A percentile compares a stretch with the other conserved stretches of the same genome.
phyloP scores from a whole-genome alignment of 805 yeast species.

The Candida verbasci region DNA sequence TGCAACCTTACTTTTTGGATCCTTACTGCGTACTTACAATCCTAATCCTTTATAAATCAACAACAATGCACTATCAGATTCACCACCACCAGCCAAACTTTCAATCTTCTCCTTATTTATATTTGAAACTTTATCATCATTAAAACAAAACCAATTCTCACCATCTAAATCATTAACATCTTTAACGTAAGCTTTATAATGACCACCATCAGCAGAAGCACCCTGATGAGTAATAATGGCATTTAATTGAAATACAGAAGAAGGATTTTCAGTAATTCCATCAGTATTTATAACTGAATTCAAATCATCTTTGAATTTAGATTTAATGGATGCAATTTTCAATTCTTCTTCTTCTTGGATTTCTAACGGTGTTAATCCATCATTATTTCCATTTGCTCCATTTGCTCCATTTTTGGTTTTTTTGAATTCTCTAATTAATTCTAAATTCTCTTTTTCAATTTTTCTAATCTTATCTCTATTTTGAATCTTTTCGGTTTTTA shows the following conservation, averaged over 20 bases:
- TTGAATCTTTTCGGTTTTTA: conserved; percentile 60
- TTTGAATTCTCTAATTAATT: conserved; percentile 68
- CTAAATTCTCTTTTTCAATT: conserved; percentile 70
- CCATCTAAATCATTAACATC: conserved; percentile 63
- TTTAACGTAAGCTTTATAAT: conserved; percentile 84
- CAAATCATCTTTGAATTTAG: conserved; percentile 50
- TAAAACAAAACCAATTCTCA: conserved; percentile 88
- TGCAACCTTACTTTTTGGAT: no score
- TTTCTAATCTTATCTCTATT: conserved; percentile 74
- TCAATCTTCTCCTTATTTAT: conserved; percentile 84
- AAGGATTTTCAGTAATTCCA: conserved; percentile 63
- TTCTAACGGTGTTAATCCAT: conserved; percentile 43
- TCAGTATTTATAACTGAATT: conserved; percentile 32
- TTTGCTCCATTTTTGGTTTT: conserved; percentile 39
- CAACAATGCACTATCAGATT: conserved; percentile 91
- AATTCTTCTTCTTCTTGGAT: conserved; percentile 51
- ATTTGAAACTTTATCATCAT: conserved; percentile 81
- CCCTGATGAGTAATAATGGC: conserved; percentile 93
- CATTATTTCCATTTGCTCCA: not conserved
- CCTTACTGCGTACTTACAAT: no score
- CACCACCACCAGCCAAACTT: conserved; percentile 93
- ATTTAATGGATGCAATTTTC: conserved; percentile 43
- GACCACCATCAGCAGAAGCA: conserved; percentile 94
- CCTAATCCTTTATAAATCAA: conserved; percentile 83
- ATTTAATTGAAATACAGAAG: conserved; percentile 77